phyloP scores from a whole-genome alignment of 2,329 filamentous ascomycete genomes.

The Xylaria sp. region DNA sequence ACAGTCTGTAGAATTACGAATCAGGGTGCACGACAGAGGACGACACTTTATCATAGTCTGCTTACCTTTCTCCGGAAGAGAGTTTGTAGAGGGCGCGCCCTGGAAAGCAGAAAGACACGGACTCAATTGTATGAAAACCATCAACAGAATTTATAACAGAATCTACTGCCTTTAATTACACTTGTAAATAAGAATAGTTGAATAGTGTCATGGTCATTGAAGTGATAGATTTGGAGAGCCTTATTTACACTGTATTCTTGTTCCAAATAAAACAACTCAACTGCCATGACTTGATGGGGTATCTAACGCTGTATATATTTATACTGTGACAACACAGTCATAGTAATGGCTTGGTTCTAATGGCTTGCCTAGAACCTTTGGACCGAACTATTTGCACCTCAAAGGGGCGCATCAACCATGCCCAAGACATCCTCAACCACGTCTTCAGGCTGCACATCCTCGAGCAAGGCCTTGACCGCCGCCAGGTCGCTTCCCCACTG shows the following conservation, averaged over 20 bases:
- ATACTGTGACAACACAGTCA: not conserved
- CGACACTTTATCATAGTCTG: slow-evolving; percentile 12
- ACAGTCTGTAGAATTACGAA: slow-evolving; percentile 31
- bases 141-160: not conserved
- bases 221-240: not conserved
- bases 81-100: not conserved
- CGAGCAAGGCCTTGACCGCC: slow-evolving; percentile 74
- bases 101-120: not conserved
- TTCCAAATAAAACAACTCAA: not conserved
- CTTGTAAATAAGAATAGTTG: not conserved
- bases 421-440: slow-evolving; percentile 73
- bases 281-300: not conserved
- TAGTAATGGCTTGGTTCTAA: not conserved
- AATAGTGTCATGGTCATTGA: not conserved
- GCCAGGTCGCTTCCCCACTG: slow-evolving; percentile 88
- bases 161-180: not conserved
- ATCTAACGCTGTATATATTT: slow-evolving; percentile 3
- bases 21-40: slow-evolving; percentile 25
- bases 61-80: not conserved
- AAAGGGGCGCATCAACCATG: slow-evolving; percentile 66
- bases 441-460: slow-evolving; percentile 69
- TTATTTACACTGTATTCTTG: not conserved
- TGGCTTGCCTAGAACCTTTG: not conserved
- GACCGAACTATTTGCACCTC: not conserved
- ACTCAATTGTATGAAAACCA: not conserved